Evolutionary conservation across 352 stramenopile genomes (phyloP).

Genomic region (Pythium scleroteichum): DNA sequence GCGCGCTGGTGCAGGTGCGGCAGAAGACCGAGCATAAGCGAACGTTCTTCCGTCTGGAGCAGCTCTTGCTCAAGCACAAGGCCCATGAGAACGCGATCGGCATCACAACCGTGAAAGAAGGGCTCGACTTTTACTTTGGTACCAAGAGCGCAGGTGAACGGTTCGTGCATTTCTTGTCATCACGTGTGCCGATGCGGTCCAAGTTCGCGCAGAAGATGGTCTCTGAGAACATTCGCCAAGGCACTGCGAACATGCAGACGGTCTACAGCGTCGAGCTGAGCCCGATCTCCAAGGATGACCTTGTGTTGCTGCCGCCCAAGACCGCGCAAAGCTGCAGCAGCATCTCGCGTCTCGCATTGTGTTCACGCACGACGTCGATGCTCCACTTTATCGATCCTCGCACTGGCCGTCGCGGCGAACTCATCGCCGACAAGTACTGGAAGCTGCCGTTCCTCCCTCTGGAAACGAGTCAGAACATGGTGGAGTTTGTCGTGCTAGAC

Average conservation of each 20-base stretch:
- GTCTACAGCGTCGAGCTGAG: slow-evolving; percentile 72
- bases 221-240: slow-evolving; percentile 66
- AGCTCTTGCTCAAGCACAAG: slow-evolving; percentile 78
- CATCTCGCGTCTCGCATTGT: slow-evolving; percentile 63
- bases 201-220: slow-evolving; percentile 78
- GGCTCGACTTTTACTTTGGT: slow-evolving; percentile 83
- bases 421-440: slow-evolving; percentile 71
- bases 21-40: slow-evolving; percentile 78
- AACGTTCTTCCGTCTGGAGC: slow-evolving; percentile 69
- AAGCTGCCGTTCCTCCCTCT: slow-evolving; percentile 65
- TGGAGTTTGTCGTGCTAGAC: slow-evolving; percentile 74
- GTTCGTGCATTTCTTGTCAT: slow-evolving; percentile 67
- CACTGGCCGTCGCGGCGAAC: slow-evolving; percentile 51
- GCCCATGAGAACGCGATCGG: slow-evolving; percentile 61
- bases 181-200: slow-evolving; percentile 62
- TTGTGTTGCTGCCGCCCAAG: slow-evolving; percentile 62
- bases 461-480: slow-evolving; percentile 56
- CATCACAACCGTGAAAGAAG: slow-evolving; percentile 66
- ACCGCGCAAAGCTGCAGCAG: slow-evolving; percentile 61
- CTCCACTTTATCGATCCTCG: slow-evolving; percentile 67
- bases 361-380: slow-evolving; percentile 58
- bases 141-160: slow-evolving; percentile 51
- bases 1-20: slow-evolving; percentile 73
- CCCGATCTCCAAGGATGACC: slow-evolving; percentile 77
- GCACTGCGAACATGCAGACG: slow-evolving; percentile 65